Percentiles rank a stretch among this genome's conserved stretches.
Evolutionary conservation across 805 yeast species (phyloP).

Genomic region (Yueomyces sp.): DNA sequence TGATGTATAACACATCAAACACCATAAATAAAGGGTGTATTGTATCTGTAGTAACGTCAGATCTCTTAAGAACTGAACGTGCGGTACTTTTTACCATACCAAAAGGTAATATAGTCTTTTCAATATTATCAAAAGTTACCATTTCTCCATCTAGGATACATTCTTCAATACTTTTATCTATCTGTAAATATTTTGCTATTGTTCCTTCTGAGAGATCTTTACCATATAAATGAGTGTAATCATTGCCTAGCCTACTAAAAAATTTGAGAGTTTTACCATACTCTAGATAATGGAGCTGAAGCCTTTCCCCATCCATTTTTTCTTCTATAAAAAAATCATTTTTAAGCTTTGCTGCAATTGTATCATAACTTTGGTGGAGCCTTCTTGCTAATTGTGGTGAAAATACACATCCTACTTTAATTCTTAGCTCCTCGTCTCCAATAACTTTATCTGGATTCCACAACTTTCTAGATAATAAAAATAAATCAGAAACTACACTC

Average conservation of each 20-base stretch:
- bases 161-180: conserved; percentile 25
- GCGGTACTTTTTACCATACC: conserved; percentile 70
- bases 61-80: conserved; percentile 33
- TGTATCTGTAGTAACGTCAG: conserved; percentile 26
- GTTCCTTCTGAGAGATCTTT: conserved; percentile 34
- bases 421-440: conserved; percentile 24
- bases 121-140: conserved; percentile 67
- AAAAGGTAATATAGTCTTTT: conserved; percentile 53
- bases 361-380: conserved; percentile 34
- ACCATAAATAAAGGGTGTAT: conserved; percentile 45
- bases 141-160: conserved; percentile 76
- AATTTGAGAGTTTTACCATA: conserved; percentile 26
- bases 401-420: conserved; percentile 33
- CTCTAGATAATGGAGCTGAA: conserved; percentile 55
- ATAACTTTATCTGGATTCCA: conserved; percentile 36
- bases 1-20: conserved; percentile 62
- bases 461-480: conserved; percentile 45
- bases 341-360: conserved; percentile 34
- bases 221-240: conserved; percentile 64
- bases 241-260: conserved; percentile 54
- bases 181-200: conserved; percentile 36
- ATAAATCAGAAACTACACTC: conserved; percentile 51
- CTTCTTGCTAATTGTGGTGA: conserved; percentile 65
- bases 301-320: conserved; percentile 87
- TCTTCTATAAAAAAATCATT: conserved; percentile 64